Evolutionary conservation across 2,329 filamentous ascomycete genomes (phyloP), one percentile per base, ranked within the genome.

Genomic region (Botrytis galanthina): DNA sequence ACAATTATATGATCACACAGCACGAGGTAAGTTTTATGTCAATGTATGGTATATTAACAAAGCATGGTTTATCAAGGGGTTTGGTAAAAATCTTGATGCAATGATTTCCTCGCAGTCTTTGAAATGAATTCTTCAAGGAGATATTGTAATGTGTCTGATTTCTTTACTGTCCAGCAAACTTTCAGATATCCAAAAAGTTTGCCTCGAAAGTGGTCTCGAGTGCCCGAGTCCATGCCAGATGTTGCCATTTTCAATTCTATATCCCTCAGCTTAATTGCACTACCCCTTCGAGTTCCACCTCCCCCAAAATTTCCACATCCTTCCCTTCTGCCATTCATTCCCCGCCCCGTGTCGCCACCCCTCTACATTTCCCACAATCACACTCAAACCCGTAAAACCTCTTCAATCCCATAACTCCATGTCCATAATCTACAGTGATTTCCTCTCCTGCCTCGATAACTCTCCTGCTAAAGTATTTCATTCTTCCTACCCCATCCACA

Each of bases 381-480:
- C 79, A 80, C 16, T 77, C 78, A 74, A 80, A 80, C 2, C 78
- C 78, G 74, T 79, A 80, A 39, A 74, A 76, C 29, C 54, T 74
- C 72, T 76, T 75, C 70, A 79, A 63, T 14, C 61, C 46, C 42
- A 51, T 73, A 37, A 60, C 74, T 22, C 67, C 69, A 68, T 79
- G 76, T 22, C 78, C 78, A 75, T 80, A 80, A 75, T 79, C 76
- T 26, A 80, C 74, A 16, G 76, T 78, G 16, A 80, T 73, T 64
- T 80, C 78, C 68, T 80, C 78, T 16, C 78, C 78, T 35, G 70
- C 60, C 57, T 75, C 44, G n/a, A 79, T 51, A 73, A 72, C 70
- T 37, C 73, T 76, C 35, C 59, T 70, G 73, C 75, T 79, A 70
- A 73, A 77, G 60, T 77, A 76, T 42, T 79, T 73, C 72, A 79